Evolutionary conservation across 805 yeast genomes (phyloP).

Genomic region (Saturnispora diversa): DNA sequence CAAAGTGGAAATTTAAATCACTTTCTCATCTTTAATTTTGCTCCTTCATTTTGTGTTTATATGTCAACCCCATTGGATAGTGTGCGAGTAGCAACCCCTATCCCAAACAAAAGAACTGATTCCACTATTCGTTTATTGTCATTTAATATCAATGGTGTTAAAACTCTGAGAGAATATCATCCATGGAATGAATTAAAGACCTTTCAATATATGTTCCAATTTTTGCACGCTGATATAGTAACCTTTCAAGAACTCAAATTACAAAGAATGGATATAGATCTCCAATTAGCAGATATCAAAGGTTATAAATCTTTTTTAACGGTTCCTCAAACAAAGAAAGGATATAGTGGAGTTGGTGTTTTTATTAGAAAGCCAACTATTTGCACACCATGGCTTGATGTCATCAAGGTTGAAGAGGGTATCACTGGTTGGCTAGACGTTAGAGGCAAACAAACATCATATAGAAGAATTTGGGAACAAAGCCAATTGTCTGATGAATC

Average conservation of each 20-base stretch:
- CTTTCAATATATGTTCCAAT: constrained; percentile 39
- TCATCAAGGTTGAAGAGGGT: constrained; percentile 82
- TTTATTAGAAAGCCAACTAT: constrained; percentile 52
- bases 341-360: constrained; percentile 89
- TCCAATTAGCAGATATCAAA: constrained; percentile 33
- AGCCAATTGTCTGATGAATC: background rate
- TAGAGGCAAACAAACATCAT: constrained; percentile 15
- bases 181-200: constrained; percentile 64
- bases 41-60: background rate
- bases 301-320: constrained; percentile 61
- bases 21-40: background rate
- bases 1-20: constrained; percentile 16
- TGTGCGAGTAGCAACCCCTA: constrained; percentile 3
- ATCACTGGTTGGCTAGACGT: constrained; percentile 56
- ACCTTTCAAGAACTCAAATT: constrained; percentile 83
- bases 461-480: constrained; percentile 25
- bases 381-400: constrained; percentile 32
- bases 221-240: constrained; percentile 64
- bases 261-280: constrained; percentile 39
- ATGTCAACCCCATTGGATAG: background rate
- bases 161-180: constrained; percentile 70
- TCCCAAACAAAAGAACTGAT: background rate
- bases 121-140: constrained; percentile 29
- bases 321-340: constrained; percentile 60
- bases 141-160: constrained; percentile 79